These are phyloP conservation scores for Blakeslea trispora DNA, from an alignment of 371 early-diverging fungal genomes.

Conservation along the genomic window DNA sequence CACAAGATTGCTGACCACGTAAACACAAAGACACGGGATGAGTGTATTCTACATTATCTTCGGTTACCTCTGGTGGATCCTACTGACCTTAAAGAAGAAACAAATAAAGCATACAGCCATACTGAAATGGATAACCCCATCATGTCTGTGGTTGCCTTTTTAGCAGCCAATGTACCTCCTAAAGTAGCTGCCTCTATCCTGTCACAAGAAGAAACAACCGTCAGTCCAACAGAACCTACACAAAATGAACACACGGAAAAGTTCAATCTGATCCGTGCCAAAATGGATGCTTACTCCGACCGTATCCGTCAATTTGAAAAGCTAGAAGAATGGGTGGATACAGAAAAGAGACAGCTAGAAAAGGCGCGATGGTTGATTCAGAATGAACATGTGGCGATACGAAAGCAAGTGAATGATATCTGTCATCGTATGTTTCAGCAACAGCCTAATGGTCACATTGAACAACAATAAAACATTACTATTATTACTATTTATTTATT, in stretches of 20 bases:
- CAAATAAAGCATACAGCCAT: constrained; percentile 54
- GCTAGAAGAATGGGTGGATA: constrained; percentile 58
- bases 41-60: constrained; percentile 48
- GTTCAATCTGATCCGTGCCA: constrained; percentile 68
- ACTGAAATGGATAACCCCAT: constrained; percentile 88
- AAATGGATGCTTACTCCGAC: constrained; percentile 75
- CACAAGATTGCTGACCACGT: constrained; percentile 44
- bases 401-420: constrained; percentile 20
- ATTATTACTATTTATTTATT: constrained; percentile 18
- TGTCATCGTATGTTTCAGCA: constrained; percentile 25
- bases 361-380: constrained; percentile 58
- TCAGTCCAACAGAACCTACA: constrained; percentile 34
- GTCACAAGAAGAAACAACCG: constrained; percentile 32
- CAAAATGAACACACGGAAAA: constrained; percentile 3
- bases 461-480: no score
- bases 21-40: constrained; percentile 38
- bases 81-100: constrained; percentile 48
- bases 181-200: constrained; percentile 85
- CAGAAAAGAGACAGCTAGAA: constrained; percentile 82
- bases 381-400: constrained; percentile 15
- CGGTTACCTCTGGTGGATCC: constrained; percentile 65
- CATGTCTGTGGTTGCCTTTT: constrained; percentile 93
- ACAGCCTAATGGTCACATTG: background rate
- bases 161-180: constrained; percentile 95
- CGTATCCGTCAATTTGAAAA: constrained; percentile 78